These are phyloP conservation scores for Backusella liffmaniae DNA, from an alignment of 192 early-diverging fungal genomes.

Conservation along the genomic window DNA sequence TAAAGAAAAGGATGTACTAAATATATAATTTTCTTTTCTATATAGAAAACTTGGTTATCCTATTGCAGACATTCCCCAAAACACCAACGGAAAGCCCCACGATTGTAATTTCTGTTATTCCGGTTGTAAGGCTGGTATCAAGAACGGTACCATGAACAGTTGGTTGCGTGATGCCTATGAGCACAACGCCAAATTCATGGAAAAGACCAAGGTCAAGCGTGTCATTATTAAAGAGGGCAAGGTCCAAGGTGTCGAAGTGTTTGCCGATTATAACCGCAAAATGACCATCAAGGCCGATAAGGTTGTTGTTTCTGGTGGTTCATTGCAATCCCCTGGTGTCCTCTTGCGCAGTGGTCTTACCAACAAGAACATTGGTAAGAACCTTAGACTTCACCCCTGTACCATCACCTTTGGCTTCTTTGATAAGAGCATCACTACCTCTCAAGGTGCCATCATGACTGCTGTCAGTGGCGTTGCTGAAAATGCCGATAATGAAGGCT, in stretches of 20 bases:
- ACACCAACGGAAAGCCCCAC: slow-evolving; percentile 52
- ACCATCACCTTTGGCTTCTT: slow-evolving; percentile 64
- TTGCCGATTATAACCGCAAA: slow-evolving; percentile 22
- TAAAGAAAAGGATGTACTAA: not conserved
- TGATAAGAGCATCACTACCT: slow-evolving; percentile 43
- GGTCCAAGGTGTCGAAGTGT: slow-evolving; percentile 52
- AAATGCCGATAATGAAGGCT: slow-evolving; percentile 58
- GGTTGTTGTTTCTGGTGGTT: slow-evolving; percentile 63
- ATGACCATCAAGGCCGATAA: slow-evolving; percentile 46
- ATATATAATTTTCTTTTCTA: not conserved
- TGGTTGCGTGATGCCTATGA: slow-evolving; percentile 69
- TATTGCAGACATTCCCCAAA: slow-evolving; percentile 62
- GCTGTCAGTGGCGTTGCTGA: slow-evolving; percentile 55
- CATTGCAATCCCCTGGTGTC: slow-evolving; percentile 64
- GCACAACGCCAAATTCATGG: slow-evolving; percentile 59
- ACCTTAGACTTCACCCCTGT: slow-evolving; percentile 68
- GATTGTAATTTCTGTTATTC: slow-evolving; percentile 63
- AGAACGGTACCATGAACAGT: slow-evolving; percentile 63
- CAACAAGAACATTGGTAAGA: slow-evolving; percentile 67
- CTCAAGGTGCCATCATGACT: slow-evolving; percentile 66
- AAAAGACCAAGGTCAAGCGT: slow-evolving; percentile 53
- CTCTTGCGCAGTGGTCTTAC: slow-evolving; percentile 63
- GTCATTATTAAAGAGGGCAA: slow-evolving; percentile 56
- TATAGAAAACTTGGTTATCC: slow-evolving; percentile 57
- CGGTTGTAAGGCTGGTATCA: slow-evolving; percentile 68